A percentile compares a stretch with the other conserved stretches of the same genome.
Evolutionary conservation across 2,329 filamentous ascomycete genomes (phyloP).

Genomic region (Uncinocarpus reesii): DNA sequence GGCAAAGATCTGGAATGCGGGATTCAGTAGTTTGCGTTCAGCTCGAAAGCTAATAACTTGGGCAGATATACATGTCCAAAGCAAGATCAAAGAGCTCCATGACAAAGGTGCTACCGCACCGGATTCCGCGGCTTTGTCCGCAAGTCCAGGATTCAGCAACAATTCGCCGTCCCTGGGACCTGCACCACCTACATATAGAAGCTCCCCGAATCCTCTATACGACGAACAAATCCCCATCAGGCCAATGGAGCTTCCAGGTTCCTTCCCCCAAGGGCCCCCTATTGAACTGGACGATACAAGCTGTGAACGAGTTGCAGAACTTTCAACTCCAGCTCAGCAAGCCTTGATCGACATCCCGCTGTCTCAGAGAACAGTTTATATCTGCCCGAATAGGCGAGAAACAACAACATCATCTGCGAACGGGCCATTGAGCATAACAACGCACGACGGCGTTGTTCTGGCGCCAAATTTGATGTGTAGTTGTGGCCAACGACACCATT

Average conservation of each 20-base stretch:
- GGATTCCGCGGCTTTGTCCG: neutral
- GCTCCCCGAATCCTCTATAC: neutral
- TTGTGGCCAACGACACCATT: neutral
- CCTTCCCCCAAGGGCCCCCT: neutral
- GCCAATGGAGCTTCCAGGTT: neutral
- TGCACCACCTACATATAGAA: neutral
- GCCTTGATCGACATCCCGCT: neutral
- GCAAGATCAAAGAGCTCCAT: neutral
- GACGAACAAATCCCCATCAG: neutral
- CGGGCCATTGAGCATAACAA: neutral
- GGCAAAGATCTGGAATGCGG: neutral
- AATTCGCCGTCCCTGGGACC: neutral
- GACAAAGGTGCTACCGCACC: neutral
- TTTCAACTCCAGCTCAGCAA: neutral
- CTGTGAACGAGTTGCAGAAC: neutral
- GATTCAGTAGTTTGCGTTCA: neutral
- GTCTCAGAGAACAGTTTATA: neutral
- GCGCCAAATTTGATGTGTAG: conserved; percentile 6
- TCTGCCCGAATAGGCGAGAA: too few relatives aligned
- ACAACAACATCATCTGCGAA: neutral
- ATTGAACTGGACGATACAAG: conserved; percentile 2
- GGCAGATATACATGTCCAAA: neutral
- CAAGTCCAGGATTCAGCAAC: neutral
- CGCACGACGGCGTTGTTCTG: conserved; percentile 8
- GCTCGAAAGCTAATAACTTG: neutral